Evolutionary conservation across 176 grass and related monocot species (phyloP), one percentile per base, ranked within the genome.

Genomic region (Raddia distichophylla): DNA sequence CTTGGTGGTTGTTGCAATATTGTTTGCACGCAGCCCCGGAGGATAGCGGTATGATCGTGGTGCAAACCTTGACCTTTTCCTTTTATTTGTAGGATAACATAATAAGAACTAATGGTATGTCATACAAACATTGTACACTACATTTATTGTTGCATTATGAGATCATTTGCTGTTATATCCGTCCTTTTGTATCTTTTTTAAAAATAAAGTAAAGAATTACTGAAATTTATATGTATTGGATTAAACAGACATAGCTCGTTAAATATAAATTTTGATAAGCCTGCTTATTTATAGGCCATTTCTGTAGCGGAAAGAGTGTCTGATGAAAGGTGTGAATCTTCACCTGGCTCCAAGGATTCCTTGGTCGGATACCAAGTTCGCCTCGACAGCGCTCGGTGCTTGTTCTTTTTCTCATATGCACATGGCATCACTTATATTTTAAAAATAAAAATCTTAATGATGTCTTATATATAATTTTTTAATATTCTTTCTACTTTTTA

Each of bases 331-430:
- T 98, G 92, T 78, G 95, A 98, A 83, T 84, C 92, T 70, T 98
- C 95, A 85, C 95, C 95, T 91, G 95, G 95, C 80, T 83, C 84
- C 37, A 80, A 91, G 50, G 87, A 85, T 87, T 98, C 95, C 69
- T 89, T 93, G 69, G 90, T 98, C 61, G 92, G 95, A 69, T 98
- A 98, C 80, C 95, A 98, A 94, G 95, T 98, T 91, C 90, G 95
- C 50, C 95, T 98, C 65, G 95, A 98, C 34, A 94, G 86, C 52
- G 92, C 95, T 53, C 89, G 95, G 95, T 98, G 49, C 58, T 37
- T 73, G 58, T 50, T 27, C 67, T 84, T 73, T 84, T 81, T 66
- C 65, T 89, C 69, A 73, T 85, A 56, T 56, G 8, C 73, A 55
- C 74, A 75, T 67, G 76, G 49, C 76, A 83, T 61, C 78, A 40